phyloP scores from a whole-genome alignment of 805 yeast genomes.

The Saccharomyces kudriavzevii region DNA sequence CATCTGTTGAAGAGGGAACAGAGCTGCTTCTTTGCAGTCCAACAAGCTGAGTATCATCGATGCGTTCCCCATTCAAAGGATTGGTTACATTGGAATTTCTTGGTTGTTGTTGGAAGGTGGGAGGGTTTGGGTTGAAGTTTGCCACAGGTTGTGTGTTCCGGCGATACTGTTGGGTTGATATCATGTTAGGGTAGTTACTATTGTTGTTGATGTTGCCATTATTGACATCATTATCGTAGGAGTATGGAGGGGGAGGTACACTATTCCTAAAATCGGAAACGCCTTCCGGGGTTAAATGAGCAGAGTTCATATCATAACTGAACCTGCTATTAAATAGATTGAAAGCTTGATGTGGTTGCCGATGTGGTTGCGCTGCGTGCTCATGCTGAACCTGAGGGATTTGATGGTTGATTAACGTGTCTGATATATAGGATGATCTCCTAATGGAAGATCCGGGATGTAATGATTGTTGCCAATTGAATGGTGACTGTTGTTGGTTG shows the following conservation, averaged over 20 bases:
- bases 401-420: slow-evolving; percentile 38
- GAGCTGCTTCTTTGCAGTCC: background rate
- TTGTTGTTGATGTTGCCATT: slow-evolving; percentile 5
- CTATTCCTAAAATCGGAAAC: background rate
- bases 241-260: background rate
- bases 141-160: slow-evolving; percentile 3
- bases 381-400: background rate
- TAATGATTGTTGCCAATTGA: slow-evolving; percentile 5
- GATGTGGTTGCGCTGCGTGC: slow-evolving; percentile 2
- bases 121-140: background rate
- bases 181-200: background rate
- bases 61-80: background rate
- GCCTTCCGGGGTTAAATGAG: background rate
- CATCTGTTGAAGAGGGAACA: background rate
- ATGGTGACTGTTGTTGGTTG: slow-evolving; percentile 11
- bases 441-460: slow-evolving; percentile 36
- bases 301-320: background rate
- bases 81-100: background rate
- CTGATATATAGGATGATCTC: slow-evolving; percentile 71
- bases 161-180: background rate
- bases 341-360: slow-evolving; percentile 2
- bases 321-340: background rate
- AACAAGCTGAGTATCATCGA: background rate
- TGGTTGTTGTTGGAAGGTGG: background rate
- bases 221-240: background rate